These are phyloP conservation scores for Kluyveromyces aestuarii DNA, from an alignment of 805 yeast genomes.

Conservation along the genomic window DNA sequence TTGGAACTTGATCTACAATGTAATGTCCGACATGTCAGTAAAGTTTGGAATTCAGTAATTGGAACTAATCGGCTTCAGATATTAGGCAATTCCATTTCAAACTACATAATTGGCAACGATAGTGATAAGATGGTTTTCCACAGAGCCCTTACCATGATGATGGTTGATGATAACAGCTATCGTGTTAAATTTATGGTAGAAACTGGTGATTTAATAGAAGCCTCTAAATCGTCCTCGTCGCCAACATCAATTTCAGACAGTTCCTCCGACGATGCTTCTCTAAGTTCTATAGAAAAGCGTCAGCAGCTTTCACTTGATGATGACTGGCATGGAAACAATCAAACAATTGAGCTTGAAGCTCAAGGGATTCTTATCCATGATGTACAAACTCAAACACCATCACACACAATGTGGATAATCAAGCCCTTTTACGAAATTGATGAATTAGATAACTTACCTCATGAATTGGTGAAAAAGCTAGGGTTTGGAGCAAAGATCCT, in stretches of 20 bases:
- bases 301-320: constrained; percentile 8
- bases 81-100: constrained; percentile 45
- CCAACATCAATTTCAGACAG: neutral
- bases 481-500: constrained; percentile 89
- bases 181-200: constrained; percentile 57
- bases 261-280: neutral
- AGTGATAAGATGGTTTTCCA: constrained; percentile 61
- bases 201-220: constrained; percentile 4
- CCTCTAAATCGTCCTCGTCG: neutral
- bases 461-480: constrained; percentile 55
- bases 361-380: constrained; percentile 84
- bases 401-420: constrained; percentile 89
- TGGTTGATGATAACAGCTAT: constrained; percentile 64
- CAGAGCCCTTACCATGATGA: constrained; percentile 63
- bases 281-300: constrained; percentile 1
- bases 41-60: constrained; percentile 70
- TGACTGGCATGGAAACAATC: constrained; percentile 35
- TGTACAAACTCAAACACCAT: constrained; percentile 43
- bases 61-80: constrained; percentile 55
- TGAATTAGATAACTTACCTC: constrained; percentile 58
- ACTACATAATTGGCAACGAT: constrained; percentile 54
- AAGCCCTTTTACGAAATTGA: constrained; percentile 64
- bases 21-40: constrained; percentile 61
- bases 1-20: constrained; percentile 79
- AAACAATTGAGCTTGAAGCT: constrained; percentile 72